Percentiles rank a stretch among this genome's conserved stretches.
These are phyloP conservation scores for Pestalotiopsis sp. DNA, from an alignment of 2,329 filamentous ascomycete genomes.

Conservation along the genomic window DNA sequence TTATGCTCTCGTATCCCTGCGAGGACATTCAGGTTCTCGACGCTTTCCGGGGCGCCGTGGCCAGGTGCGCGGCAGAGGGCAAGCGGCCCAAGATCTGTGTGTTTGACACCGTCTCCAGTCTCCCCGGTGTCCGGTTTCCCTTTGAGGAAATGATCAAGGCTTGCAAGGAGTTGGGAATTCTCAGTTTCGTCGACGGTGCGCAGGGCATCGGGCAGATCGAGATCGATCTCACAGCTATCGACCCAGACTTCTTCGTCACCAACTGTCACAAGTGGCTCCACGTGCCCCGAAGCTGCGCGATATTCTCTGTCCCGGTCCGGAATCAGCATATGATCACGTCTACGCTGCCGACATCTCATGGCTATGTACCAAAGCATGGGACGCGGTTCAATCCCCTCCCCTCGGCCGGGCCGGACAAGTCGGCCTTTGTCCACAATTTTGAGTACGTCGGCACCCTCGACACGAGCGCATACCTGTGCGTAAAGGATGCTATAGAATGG, in stretches of 20 bases:
- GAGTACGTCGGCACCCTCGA: conserved; percentile 80
- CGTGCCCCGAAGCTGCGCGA: conserved; percentile 76
- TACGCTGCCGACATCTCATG: conserved; percentile 79
- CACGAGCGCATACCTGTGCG: conserved; percentile 70
- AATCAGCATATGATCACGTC: conserved; percentile 78
- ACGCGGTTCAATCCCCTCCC: conserved; percentile 45
- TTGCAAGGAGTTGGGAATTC: conserved; percentile 68
- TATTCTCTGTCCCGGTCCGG: conserved; percentile 76
- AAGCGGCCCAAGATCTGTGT: conserved; percentile 69
- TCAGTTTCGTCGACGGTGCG: conserved; percentile 82
- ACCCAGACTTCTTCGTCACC: conserved; percentile 84
- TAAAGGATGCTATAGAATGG: conserved; percentile 74
- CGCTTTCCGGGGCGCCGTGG: conserved; percentile 63
- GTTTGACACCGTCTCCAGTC: conserved; percentile 80
- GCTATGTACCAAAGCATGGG: conserved; percentile 59
- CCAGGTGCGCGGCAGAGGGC: conserved; percentile 53
- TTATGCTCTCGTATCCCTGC: conserved; percentile 70
- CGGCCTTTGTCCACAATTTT: conserved; percentile 70
- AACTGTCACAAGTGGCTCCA: conserved; percentile 94
- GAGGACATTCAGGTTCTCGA: conserved; percentile 68
- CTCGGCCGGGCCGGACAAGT: conserved; percentile 44
- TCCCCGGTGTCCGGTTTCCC: conserved; percentile 79
- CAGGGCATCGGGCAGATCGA: conserved; percentile 82
- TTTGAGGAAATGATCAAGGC: conserved; percentile 68
- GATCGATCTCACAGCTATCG: conserved; percentile 66